phyloP scores from a whole-genome alignment of 2,329 filamentous ascomycete genomes.

The Curvularia verruculosa region DNA sequence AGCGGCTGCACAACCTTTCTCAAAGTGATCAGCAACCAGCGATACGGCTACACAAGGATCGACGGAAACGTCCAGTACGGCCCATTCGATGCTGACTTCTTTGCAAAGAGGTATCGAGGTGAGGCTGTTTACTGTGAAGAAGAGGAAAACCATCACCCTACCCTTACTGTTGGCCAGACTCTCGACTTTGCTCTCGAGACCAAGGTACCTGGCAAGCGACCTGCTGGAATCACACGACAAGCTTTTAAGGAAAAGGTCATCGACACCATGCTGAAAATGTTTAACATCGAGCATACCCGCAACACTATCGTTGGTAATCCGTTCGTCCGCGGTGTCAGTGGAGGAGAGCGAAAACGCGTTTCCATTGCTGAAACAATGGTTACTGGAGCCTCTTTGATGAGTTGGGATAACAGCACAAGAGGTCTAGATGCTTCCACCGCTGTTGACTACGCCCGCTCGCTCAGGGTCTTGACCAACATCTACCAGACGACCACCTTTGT shows the following conservation, averaged over 20 bases:
- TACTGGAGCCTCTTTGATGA: conserved; percentile 72
- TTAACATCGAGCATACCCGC: conserved; percentile 88
- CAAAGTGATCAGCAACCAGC: conserved; percentile 61
- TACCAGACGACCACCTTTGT: conserved; percentile 86
- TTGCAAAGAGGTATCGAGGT: conserved; percentile 73
- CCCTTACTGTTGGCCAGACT: conserved; percentile 85
- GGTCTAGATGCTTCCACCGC: conserved; percentile 58
- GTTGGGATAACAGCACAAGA: conserved; percentile 62
- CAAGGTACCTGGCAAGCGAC: conserved; percentile 81
- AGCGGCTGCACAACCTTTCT: conserved; percentile 62
- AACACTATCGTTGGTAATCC: conserved; percentile 85
- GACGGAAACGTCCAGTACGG: conserved; percentile 79
- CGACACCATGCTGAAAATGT: conserved; percentile 81
- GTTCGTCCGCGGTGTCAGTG: conserved; percentile 77
- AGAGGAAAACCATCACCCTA: conserved; percentile 84
- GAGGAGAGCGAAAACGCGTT: conserved; percentile 79
- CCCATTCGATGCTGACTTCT: conserved; percentile 72
- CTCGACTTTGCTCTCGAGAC: conserved; percentile 83
- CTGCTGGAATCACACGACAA: conserved; percentile 71
- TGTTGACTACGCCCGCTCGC: conserved; percentile 56
- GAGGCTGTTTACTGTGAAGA: conserved; percentile 87
- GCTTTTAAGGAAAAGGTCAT: conserved; percentile 80
- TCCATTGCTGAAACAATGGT: conserved; percentile 84
- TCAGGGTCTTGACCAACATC: conserved; percentile 73
- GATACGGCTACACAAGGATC: conserved; percentile 65